A percentile compares a stretch with the other conserved stretches of the same genome.
Conservation (phyloP, 352 stramenopile genomes). For the Pythium coloratum region DNA sequence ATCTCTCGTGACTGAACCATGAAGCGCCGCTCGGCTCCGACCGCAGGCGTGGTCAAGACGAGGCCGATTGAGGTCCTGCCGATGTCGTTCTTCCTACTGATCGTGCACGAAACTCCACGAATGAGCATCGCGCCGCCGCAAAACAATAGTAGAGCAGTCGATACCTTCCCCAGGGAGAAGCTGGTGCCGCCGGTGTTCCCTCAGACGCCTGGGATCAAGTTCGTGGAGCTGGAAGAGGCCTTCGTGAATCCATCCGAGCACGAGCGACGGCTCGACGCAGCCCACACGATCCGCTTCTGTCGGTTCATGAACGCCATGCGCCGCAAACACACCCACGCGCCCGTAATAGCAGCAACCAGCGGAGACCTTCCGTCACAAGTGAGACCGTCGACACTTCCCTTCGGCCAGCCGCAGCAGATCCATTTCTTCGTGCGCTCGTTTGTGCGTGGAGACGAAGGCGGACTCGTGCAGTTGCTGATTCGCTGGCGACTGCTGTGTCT, state of each 20-base stretch:
- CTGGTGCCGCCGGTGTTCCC: slow-evolving; percentile 26
- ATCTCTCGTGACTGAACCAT: slow-evolving; percentile 28
- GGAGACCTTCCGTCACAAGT: not conserved
- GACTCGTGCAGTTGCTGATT: slow-evolving; percentile 54
- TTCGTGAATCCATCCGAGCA: slow-evolving; percentile 23
- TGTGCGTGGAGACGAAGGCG: slow-evolving; percentile 38
- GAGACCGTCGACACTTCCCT: not conserved
- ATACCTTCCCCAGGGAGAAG: not conserved
- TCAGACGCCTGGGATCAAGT: slow-evolving; percentile 39
- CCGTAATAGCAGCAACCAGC: not conserved
- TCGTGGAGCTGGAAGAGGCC: slow-evolving; percentile 25
- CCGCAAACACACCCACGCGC: slow-evolving; percentile 1
- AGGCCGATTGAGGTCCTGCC: slow-evolving; percentile 63
- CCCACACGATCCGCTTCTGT: slow-evolving; percentile 53
- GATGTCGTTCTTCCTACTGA: slow-evolving; percentile 51
- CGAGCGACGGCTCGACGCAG: slow-evolving; percentile 32
- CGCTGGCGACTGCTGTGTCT: slow-evolving; percentile 63
- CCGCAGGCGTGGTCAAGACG: slow-evolving; percentile 24
- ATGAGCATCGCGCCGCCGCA: slow-evolving; percentile 17
- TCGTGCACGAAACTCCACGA: slow-evolving; percentile 37
- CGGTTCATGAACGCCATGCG: slow-evolving; percentile 41
- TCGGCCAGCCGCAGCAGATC: slow-evolving; percentile 9
- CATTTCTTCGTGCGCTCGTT: slow-evolving; percentile 56
- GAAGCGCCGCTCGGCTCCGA: slow-evolving; percentile 40
- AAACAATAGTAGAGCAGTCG: not conserved